phyloP scores from a whole-genome alignment of 2,329 filamentous ascomycete species.

The Botrytis galanthina region DNA sequence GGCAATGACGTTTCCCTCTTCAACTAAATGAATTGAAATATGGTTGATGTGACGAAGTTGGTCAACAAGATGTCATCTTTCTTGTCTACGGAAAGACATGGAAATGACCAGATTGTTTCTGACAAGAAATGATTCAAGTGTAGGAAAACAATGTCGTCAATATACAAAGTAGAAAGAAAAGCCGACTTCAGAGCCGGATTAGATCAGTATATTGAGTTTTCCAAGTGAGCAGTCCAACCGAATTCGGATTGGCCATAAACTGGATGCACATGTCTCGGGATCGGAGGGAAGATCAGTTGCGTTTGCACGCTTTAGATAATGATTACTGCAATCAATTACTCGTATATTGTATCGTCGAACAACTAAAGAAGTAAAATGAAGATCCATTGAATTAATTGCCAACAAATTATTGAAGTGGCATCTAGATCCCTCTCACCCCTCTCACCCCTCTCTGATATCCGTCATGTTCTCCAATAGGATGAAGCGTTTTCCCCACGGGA shows the following conservation, averaged over 20 bases:
- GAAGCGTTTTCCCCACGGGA: not conserved
- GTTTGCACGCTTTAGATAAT: not conserved
- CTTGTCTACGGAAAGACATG: not conserved
- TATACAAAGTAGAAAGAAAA: not conserved
- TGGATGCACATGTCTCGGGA: not conserved
- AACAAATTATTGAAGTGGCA: not conserved
- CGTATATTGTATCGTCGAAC: not conserved
- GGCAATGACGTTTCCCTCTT: not conserved
- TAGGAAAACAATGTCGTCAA: not conserved
- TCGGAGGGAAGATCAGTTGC: not conserved
- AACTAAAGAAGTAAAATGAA: not conserved
- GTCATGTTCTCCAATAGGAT: conserved; percentile 2
- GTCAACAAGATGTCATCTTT: not conserved
- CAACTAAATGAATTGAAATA: not conserved
- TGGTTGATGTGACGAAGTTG: not conserved
- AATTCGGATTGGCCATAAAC: not conserved
- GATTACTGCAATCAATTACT: not conserved
- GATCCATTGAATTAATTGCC: not conserved
- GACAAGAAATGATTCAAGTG: not conserved
- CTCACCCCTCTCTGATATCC: not conserved
- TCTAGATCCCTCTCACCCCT: not conserved
- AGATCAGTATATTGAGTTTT: not conserved
- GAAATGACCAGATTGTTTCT: not conserved
- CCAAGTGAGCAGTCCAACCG: not conserved
- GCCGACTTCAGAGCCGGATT: not conserved